Evolutionary conservation across 1,284 basidiomycete genomes (phyloP), one percentile per base, ranked within the genome.

Genomic region (Singerocomus inundabilis): DNA sequence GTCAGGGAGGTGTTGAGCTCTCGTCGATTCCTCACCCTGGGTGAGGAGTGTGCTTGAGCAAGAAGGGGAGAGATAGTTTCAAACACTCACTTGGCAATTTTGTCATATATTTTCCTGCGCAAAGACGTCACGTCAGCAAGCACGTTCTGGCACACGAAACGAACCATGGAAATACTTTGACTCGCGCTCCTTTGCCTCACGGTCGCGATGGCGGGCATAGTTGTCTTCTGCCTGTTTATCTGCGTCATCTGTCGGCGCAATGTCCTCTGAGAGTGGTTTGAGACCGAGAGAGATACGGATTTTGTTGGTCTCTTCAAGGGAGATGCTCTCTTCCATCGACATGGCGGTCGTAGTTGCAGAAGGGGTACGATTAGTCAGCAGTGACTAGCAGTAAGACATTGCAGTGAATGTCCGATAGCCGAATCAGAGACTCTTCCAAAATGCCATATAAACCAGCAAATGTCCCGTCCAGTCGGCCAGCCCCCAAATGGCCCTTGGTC

Each of bases 261-360:
- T 74, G 61, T 90, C 88, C 57, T 91, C 92, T 5, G 85, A 88
- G 49, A 99, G 82, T 32, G 96, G 96, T 69, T 94, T 93, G 56
- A 99, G 85, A 60, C 97, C 97, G 38, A 98, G 81, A 8, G 86
- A 89, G 56, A 97, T 83, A 74, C 97, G 93, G 67, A 98, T 92
- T 72, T 91, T 93, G 79, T 98, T 98, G 48, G 95, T 98, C 80
- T 99, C 97, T 68, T 98, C 95, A 66, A 99, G 82, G 59, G 90
- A 88, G 67, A 97, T 88, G 67, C 89, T 88, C 70, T 93, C 88
- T 73, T 89, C 88, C 84, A 88, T 84, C 16, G 83, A 79, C 78
- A 82, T 85, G 44, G 31, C 25, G 24, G 16, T 44, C 12, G 44
- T 36, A 25, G 40, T 29, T 7, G 26, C 5, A 6, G 9, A 37